Conservation (phyloP, 108 stramenopile genomes). For the Bacterosira constricta region DNA sequence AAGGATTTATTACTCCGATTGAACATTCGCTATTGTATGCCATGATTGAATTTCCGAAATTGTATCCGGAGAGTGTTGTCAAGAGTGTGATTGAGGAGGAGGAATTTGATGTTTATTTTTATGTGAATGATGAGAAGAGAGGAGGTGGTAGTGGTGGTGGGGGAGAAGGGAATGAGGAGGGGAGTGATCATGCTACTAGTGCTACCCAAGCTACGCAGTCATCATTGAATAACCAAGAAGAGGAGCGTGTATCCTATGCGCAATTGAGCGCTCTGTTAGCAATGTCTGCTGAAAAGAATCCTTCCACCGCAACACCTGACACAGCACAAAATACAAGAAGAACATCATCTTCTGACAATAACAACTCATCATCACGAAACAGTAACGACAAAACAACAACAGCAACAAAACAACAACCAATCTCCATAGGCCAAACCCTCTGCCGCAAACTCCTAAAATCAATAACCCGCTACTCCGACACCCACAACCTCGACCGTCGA, state of each 20-base stretch:
- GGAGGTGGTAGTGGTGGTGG: background rate
- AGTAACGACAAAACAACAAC: background rate
- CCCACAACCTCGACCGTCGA: constrained; percentile 50
- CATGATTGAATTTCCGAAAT: constrained; percentile 56
- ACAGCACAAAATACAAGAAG: constrained; percentile 5
- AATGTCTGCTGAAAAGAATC: constrained; percentile 59
- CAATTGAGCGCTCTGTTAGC: constrained; percentile 64
- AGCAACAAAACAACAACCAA: background rate
- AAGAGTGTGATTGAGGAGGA: constrained; percentile 58
- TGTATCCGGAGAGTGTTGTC: constrained; percentile 55
- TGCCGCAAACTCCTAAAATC: constrained; percentile 51
- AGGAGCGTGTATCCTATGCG: constrained; percentile 55
- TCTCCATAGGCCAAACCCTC: constrained; percentile 39
- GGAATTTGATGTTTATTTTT: constrained; percentile 57
- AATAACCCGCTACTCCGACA: constrained; percentile 49
- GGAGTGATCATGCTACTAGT: background rate
- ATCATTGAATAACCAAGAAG: constrained; percentile 2
- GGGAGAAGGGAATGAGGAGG: background rate
- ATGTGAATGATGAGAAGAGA: constrained; percentile 20
- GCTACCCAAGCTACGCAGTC: background rate
- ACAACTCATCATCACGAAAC: background rate
- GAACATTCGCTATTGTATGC: constrained; percentile 56
- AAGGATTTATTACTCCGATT: constrained; percentile 59
- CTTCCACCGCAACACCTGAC: constrained; percentile 3
- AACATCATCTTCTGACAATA: background rate